Evolutionary conservation across 2,329 filamentous ascomycete genomes (phyloP).

Genomic region (Onygenales sp.): DNA sequence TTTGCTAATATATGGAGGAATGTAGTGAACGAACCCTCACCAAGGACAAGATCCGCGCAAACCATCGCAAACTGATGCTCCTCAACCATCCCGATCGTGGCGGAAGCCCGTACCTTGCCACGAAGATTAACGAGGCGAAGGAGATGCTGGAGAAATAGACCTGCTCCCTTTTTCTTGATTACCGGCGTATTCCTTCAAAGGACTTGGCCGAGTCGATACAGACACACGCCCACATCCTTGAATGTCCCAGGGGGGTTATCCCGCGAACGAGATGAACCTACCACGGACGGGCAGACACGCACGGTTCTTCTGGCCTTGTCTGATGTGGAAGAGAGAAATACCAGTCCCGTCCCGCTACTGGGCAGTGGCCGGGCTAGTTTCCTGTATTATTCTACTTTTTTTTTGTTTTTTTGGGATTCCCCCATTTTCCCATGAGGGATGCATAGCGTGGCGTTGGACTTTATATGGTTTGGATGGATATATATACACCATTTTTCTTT

Average conservation of each 20-base stretch:
- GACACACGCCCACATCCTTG: no score
- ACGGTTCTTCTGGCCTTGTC: no score
- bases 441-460: slow-evolving; percentile 1
- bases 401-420: background rate
- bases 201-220: no score
- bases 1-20: background rate
- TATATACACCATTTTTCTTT: background rate
- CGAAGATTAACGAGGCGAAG: slow-evolving; percentile 98
- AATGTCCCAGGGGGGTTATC: no score
- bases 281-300: no score
- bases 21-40: slow-evolving; percentile 72
- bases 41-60: slow-evolving; percentile 91
- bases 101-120: slow-evolving; percentile 90
- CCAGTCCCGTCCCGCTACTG: no score
- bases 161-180: background rate
- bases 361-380: background rate
- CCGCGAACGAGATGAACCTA: no score
- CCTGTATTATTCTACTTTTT: slow-evolving; percentile 9
- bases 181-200: no score
- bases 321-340: no score
- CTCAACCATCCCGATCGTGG: slow-evolving; percentile 96
- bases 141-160: slow-evolving; percentile 76
- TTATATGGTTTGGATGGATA: background rate
- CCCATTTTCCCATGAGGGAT: background rate
- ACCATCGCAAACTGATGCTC: slow-evolving; percentile 91